Conservation (phyloP, 2,329 filamentous ascomycete species). For the Paraphoma sp. region DNA sequence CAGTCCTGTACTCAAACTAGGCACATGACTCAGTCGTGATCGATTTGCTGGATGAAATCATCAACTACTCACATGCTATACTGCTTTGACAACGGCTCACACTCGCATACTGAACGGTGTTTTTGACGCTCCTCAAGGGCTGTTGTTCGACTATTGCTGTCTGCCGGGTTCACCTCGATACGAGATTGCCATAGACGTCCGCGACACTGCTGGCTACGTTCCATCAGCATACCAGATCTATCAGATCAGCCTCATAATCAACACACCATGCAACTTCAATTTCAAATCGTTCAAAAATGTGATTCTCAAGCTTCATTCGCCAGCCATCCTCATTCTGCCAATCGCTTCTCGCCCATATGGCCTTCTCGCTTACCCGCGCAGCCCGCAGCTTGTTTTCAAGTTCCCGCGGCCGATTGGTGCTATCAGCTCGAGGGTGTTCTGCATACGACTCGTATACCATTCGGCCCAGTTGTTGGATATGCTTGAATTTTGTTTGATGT, state of each 20-base stretch:
- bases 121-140: conserved; percentile 16
- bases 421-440: conserved; percentile 6
- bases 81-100: not conserved
- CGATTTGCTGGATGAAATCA: not conserved
- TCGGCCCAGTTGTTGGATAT: conserved; percentile 16
- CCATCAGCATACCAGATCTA: conserved; percentile 1
- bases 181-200: conserved; percentile 19
- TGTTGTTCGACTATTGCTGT: conserved; percentile 11
- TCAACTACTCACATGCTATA: conserved; percentile 11
- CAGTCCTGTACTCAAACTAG: conserved; percentile 13
- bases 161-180: conserved; percentile 9
- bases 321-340: conserved; percentile 18
- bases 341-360: not conserved
- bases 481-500: conserved; percentile 16
- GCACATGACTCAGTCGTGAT: not conserved
- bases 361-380: not conserved
- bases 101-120: not conserved
- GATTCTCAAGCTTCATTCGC: conserved; percentile 13
- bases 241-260: not conserved
- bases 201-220: conserved; percentile 14
- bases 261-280: conserved; percentile 24
- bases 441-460: conserved; percentile 11
- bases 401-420: conserved; percentile 15
- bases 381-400: conserved; percentile 15
- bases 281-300: conserved; percentile 23